Evolutionary conservation across 768 basidiomycete genomes (phyloP).

Genomic region (Infundibulicybe gibba): DNA sequence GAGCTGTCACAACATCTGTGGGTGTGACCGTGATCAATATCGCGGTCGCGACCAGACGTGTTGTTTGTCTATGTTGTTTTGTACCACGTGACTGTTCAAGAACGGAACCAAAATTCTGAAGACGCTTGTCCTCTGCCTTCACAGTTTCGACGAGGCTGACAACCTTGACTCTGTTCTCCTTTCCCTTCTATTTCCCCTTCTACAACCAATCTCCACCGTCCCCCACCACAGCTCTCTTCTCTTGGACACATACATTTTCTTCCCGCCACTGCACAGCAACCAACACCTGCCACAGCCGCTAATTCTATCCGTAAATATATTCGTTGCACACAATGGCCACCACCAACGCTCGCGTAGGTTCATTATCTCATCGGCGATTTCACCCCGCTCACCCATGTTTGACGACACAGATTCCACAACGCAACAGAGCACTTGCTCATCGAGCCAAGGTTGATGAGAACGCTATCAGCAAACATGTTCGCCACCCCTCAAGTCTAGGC

Average conservation of each 20-base stretch:
- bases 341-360: constrained; percentile 57
- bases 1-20: too few species aligned
- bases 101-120: constrained; percentile 12
- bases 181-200: constrained; percentile 21
- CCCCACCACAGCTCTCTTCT: constrained; percentile 14
- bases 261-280: constrained; percentile 22
- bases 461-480: constrained; percentile 62
- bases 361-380: constrained; percentile 12
- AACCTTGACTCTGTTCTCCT: constrained; percentile 21
- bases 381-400: background rate
- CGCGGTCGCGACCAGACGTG: constrained; percentile 15
- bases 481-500: constrained; percentile 52
- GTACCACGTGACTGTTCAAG: constrained; percentile 31
- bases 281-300: constrained; percentile 13
- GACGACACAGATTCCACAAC: constrained; percentile 54
- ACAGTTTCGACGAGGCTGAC: constrained; percentile 35
- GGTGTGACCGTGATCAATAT: background rate
- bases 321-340: constrained; percentile 47
- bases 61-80: constrained; percentile 30
- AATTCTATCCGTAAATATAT: constrained; percentile 20
- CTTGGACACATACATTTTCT: constrained; percentile 18
- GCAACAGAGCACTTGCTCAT: constrained; percentile 55
- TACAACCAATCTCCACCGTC: constrained; percentile 11
- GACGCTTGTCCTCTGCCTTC: constrained; percentile 14
- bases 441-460: constrained; percentile 79